These are phyloP conservation scores for Viola odorata DNA, from an alignment of 345 rosid genomes.

Conservation along the genomic window DNA sequence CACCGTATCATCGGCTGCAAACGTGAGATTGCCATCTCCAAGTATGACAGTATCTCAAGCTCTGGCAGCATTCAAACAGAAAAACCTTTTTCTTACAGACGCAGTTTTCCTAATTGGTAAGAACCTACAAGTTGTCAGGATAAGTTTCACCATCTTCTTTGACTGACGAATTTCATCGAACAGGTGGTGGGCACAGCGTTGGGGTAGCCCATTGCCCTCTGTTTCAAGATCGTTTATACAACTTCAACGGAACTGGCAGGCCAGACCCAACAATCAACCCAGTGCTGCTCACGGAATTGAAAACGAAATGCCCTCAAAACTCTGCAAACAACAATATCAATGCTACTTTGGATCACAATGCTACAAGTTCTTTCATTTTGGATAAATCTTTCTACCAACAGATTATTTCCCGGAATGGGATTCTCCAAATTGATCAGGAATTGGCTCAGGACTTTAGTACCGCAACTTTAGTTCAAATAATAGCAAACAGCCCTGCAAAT, in stretches of 20 bases:
- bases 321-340: constrained; percentile 5
- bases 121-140: neutral
- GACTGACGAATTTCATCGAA: too few relatives aligned
- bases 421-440: constrained; percentile 49
- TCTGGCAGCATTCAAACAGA: constrained; percentile 24
- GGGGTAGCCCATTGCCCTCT: constrained; percentile 47
- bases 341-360: constrained; percentile 43
- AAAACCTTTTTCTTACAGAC: constrained; percentile 30
- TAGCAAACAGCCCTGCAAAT: constrained; percentile 22
- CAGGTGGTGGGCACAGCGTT: constrained; percentile 59
- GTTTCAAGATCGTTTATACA: constrained; percentile 50
- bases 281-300: constrained; percentile 21
- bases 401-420: constrained; percentile 22
- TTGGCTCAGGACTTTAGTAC: constrained; percentile 34
- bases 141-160: neutral
- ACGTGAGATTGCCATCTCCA: constrained; percentile 34
- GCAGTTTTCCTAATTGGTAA: constrained; percentile 54
- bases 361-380: constrained; percentile 23
- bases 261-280: constrained; percentile 56
- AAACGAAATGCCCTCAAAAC: constrained; percentile 14
- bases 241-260: constrained; percentile 36
- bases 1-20: constrained; percentile 16
- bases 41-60: constrained; percentile 1
- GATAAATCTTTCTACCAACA: constrained; percentile 55
- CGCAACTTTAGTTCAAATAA: constrained; percentile 15